Evolutionary conservation across 768 basidiomycete genomes (phyloP), one percentile per base, ranked within the genome.

Genomic region (Pholiota microspora): DNA sequence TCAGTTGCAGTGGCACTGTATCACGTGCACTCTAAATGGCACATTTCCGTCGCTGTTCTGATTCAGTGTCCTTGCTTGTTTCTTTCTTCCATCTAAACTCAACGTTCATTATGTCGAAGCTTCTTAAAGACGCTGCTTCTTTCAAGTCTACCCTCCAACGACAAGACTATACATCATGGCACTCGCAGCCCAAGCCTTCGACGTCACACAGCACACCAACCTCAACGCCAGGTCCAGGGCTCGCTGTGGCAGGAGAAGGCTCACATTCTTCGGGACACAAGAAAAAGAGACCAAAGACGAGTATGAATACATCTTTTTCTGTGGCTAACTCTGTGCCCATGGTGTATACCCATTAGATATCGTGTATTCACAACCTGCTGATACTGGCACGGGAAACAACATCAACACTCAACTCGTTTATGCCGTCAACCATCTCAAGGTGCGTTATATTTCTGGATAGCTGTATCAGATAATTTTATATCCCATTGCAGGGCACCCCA

Each of bases 331-430:
- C 44, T 49, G 49, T 46, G 40, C 45, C 35, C 16, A 47, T 25
- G 23, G 48, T 56, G 51, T 38, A 59, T 45, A 45, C 56, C 56
- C 48, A 36, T 27, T 63, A 89, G 89, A 82, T 72, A 74, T 90
- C 60, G 88, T 91, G 13, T 92, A 86, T 67, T 91, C 92, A 10
- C 92, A 94, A 68, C 91, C 93, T 13, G 86, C 86, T n/a, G 85
- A 93, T 65, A 91, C 88, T 1, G 89, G 89, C 4, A 82, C 85
- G 13, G 91, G 91, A 8, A 79, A 72, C 49, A 90, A 95, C 74
- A 77, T 89, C 55, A 92, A 92, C 62, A 95, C 93, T 0, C 92
- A 94, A 68, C 77, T 95, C 27, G 84, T 93, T 2, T 92, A 92
- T 64, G 88, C 88, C 5, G 85, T 95, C 23, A 84, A 85, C 59